These are phyloP conservation scores for Cochlearia excelsa DNA, from an alignment of 345 rosid species.

Conservation along the genomic window DNA sequence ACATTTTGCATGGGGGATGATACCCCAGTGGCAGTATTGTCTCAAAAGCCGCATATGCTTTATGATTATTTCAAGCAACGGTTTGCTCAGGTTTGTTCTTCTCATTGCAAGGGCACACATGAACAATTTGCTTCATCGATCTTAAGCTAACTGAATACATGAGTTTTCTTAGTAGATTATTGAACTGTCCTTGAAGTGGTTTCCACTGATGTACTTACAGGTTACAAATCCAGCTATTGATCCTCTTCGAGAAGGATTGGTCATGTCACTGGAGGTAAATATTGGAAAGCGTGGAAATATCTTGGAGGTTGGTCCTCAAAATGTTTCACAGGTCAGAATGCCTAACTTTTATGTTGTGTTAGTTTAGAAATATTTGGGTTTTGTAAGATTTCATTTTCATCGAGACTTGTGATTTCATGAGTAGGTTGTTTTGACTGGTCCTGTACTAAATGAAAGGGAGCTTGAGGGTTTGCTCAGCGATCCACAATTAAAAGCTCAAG, in stretches of 20 bases:
- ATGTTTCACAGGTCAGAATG: conserved; percentile 77
- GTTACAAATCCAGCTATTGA: conserved; percentile 99
- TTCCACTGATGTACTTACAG: conserved; percentile 38
- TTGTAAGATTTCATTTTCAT: conserved; percentile 20
- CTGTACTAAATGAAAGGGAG: conserved; percentile 91
- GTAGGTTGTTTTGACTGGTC: conserved; percentile 83
- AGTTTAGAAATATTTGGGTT: conserved; percentile 15
- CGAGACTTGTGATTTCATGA: conserved; percentile 21
- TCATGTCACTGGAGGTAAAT: conserved; percentile 95
- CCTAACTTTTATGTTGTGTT: conserved; percentile 16
- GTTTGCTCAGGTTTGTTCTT: conserved; percentile 86
- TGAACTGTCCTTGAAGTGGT: conserved; percentile 16
- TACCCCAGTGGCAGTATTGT: conserved; percentile 82
- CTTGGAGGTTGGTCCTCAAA: conserved; percentile 89
- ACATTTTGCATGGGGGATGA: conserved; percentile 99
- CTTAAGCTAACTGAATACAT: background rate
- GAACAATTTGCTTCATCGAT: background rate
- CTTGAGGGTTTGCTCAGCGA: conserved; percentile 82
- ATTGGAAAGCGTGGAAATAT: conserved; percentile 95
- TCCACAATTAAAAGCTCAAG: conserved; percentile 57
- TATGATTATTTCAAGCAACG: conserved; percentile 99
- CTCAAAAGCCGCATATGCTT: conserved; percentile 91
- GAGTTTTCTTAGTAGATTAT: conserved; percentile 8
- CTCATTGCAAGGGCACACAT: conserved; percentile 12
- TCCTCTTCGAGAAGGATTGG: conserved; percentile 96